Base-by-base conservation (phyloP, 2,329 filamentous ascomycete species). In the Stagonosporopsis chrysanthemi region DNA sequence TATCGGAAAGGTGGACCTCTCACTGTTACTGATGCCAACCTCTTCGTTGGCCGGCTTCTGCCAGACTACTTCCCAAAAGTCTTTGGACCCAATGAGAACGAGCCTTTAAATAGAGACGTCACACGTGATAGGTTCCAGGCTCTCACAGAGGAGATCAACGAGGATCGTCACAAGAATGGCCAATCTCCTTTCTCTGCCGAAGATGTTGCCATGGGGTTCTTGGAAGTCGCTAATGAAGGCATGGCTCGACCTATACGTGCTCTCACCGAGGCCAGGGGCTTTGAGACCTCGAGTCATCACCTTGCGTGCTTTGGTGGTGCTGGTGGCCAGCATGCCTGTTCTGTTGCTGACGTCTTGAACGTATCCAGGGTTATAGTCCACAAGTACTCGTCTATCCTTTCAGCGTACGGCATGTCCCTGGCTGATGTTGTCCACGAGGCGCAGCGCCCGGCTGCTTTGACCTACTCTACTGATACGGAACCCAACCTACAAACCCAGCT, bases 41-140 rank as follows among this genome's bases (percentile, higher is more conserved):
- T 96, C 7, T 90, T 90, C 66, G 84, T 96, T 0, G 91, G 92
- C 0, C 84, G 92, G 33, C 81, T 97, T 3, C 77, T 96, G 2
- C 91, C 92, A 0, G 90, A 93, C 55, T 94, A 92, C 79, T 96
- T 96, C 70, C 92, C 92, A 0, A 92, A 91, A 72, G 96, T 97
- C 55, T 96, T 97, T 68, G 92, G 92, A 38, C 88, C 90, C 70
- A 88, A 91, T 43, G 92, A 96, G 71, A 82, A 96, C 57, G 84
- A 31, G 11, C 29, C 29, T 9, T 14, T 31, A 4, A 31, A 31
- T 9, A 9, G 29, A 31, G 29, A 31, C 4, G 11, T 31, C 11
- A 31, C 29, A 12, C 7, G 7, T 14, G 7, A 31, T 12, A 31
- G 11, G 29, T 31, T 31, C 12, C 8, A 12, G 12, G 11, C 11